Conservation (phyloP, 441 rosid species). For the Brassica balearica region DNA sequence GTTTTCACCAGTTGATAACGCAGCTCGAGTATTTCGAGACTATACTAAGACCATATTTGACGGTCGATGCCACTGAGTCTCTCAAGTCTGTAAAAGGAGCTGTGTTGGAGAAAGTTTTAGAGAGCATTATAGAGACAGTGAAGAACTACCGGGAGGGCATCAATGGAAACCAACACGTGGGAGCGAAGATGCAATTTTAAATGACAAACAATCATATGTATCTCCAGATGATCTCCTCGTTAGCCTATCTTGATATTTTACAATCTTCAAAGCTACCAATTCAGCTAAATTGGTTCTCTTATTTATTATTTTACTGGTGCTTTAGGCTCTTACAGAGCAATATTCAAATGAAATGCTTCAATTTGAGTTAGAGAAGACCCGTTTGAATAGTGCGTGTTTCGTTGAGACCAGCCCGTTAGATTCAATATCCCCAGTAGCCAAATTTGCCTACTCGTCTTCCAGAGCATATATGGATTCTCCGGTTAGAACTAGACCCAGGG, state of each 20-base stretch:
- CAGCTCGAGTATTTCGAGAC: constrained; percentile 90
- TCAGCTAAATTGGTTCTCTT: neutral
- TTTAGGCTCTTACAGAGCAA: constrained; percentile 84
- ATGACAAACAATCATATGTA: constrained; percentile 65
- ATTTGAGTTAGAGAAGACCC: constrained; percentile 71
- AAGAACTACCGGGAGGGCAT: constrained; percentile 68
- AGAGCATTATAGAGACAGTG: constrained; percentile 61
- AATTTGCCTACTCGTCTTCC: constrained; percentile 62
- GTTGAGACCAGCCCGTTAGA: constrained; percentile 64
- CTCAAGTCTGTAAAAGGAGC: constrained; percentile 69
- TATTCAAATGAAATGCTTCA: constrained; percentile 75
- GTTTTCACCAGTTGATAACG: constrained; percentile 42
- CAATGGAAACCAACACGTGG: constrained; percentile 81
- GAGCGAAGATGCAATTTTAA: constrained; percentile 78
- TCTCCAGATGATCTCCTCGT: constrained; percentile 91
- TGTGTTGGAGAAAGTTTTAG: constrained; percentile 81
- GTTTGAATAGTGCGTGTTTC: constrained; percentile 83
- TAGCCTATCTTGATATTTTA: constrained; percentile 44
- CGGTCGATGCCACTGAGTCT: constrained; percentile 40
- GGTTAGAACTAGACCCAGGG: constrained; percentile 60
- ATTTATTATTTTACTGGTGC: neutral
- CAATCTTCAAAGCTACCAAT: neutral
- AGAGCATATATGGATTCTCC: constrained; percentile 69
- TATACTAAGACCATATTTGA: constrained; percentile 76
- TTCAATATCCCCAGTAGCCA: constrained; percentile 57